Percentiles rank a stretch among this genome's conserved stretches.
Evolutionary conservation across 805 yeast species (phyloP).

Genomic region (Torulaspora delbrueckii): DNA sequence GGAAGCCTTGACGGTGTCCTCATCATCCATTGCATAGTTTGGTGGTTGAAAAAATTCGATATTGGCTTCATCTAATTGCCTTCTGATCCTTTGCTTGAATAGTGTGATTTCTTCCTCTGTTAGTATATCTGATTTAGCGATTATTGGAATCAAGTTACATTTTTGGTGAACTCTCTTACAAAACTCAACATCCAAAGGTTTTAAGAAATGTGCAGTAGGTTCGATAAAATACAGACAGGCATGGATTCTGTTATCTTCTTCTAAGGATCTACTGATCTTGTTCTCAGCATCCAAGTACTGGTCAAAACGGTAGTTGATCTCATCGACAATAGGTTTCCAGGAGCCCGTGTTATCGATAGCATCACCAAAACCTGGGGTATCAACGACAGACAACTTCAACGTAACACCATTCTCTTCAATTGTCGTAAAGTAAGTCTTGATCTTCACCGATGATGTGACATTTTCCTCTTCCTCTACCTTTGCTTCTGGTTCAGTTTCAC

Average conservation of each 20-base stretch:
- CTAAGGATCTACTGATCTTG: constrained; percentile 64
- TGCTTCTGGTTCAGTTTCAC: constrained; percentile 9
- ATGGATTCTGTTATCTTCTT: constrained; percentile 81
- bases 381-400: constrained; percentile 75
- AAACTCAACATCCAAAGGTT: constrained; percentile 81
- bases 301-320: constrained; percentile 81
- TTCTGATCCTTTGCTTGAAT: constrained; percentile 72
- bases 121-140: constrained; percentile 91
- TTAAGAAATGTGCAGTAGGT: constrained; percentile 93
- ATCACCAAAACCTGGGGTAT: constrained; percentile 94
- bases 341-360: constrained; percentile 70
- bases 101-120: constrained; percentile 75
- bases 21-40: constrained; percentile 75
- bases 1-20: constrained; percentile 65
- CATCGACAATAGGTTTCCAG: constrained; percentile 90
- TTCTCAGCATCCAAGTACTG: constrained; percentile 86
- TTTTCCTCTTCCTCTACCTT: constrained; percentile 41
- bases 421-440: constrained; percentile 59
- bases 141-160: constrained; percentile 89
- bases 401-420: constrained; percentile 93
- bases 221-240: constrained; percentile 92
- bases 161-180: constrained; percentile 85
- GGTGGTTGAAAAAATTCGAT: constrained; percentile 77
- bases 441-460: constrained; percentile 41
- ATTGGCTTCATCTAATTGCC: constrained; percentile 69